Evolutionary conservation across 2,329 filamentous ascomycete species (phyloP).

Genomic region (Lojkania enalia): DNA sequence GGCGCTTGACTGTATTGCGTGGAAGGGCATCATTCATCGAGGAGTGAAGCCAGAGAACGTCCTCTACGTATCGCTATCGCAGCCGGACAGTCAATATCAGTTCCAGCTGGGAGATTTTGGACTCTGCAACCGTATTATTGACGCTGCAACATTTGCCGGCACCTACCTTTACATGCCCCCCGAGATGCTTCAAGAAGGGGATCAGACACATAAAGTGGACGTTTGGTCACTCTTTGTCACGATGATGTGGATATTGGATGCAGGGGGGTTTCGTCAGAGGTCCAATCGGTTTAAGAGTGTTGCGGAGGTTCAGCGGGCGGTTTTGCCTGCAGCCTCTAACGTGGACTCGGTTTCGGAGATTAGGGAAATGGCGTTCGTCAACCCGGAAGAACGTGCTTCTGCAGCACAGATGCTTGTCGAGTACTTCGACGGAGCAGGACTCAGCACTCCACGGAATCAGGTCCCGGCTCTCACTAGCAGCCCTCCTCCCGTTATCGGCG

Average conservation of each 20-base stretch:
- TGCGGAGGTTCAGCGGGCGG: neutral
- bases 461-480: too few species aligned
- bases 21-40: too few species aligned
- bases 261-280: conserved; percentile 2
- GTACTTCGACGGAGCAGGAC: conserved; percentile 1
- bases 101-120: conserved; percentile 29
- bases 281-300: neutral
- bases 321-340: neutral
- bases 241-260: conserved; percentile 5
- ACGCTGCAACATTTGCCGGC: conserved; percentile 12
- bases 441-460: neutral
- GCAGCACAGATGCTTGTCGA: conserved; percentile 4
- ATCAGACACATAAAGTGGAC: conserved; percentile 25
- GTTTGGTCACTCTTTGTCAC: conserved; percentile 31
- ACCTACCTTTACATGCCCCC: conserved; percentile 21
- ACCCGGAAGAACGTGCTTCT: conserved; percentile 3
- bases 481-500: too few species aligned
- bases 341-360: neutral
- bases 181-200: conserved; percentile 7
- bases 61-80: conserved; percentile 19
- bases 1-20: too few species aligned
- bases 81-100: conserved; percentile 5
- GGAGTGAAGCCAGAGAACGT: conserved; percentile 31
- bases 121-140: conserved; percentile 11
- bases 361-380: conserved; percentile 5